These are phyloP conservation scores for Fistulinella cinereoalba DNA, from an alignment of 1,284 basidiomycete genomes.

Conservation along the genomic window DNA sequence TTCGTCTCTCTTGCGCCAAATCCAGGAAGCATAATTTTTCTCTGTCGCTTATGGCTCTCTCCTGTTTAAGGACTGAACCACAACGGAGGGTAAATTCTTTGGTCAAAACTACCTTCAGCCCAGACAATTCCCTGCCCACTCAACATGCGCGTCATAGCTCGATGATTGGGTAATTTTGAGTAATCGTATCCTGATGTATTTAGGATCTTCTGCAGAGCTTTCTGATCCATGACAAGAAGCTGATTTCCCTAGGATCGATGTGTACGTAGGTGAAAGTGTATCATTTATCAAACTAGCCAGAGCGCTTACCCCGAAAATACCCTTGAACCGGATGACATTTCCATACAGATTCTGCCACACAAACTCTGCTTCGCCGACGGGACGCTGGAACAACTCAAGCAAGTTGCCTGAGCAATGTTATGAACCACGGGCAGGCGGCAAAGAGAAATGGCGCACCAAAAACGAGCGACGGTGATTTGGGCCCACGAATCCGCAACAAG, in stretches of 20 bases:
- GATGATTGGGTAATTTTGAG: constrained; percentile 32
- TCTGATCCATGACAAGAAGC: constrained; percentile 38
- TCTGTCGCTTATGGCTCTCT: constrained; percentile 42
- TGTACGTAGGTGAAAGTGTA: too few relatives aligned
- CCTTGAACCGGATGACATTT: constrained; percentile 27
- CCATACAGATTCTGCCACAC: constrained; percentile 34
- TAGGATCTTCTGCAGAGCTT: constrained; percentile 43
- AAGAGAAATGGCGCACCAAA: constrained; percentile 18
- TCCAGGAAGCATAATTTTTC: constrained; percentile 42
- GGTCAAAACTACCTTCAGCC: constrained; percentile 37
- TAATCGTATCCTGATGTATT: constrained; percentile 40
- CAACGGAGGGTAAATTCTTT: not conserved
- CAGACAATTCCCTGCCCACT: constrained; percentile 38
- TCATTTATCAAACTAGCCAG: too few relatives aligned
- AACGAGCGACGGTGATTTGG: constrained; percentile 32
- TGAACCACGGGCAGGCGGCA: too few relatives aligned
- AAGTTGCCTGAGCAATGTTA: constrained; percentile 20
- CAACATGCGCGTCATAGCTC: constrained; percentile 29
- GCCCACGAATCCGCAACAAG: constrained; percentile 31
- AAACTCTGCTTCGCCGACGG: constrained; percentile 32
- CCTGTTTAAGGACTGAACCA: constrained; percentile 25
- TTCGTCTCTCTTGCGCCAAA: constrained; percentile 39
- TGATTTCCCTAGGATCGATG: constrained; percentile 26
- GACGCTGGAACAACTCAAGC: constrained; percentile 23
- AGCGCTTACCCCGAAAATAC: constrained; percentile 24